phyloP scores from a whole-genome alignment of 78 protist species.

The Dictyostelium citrinum region DNA sequence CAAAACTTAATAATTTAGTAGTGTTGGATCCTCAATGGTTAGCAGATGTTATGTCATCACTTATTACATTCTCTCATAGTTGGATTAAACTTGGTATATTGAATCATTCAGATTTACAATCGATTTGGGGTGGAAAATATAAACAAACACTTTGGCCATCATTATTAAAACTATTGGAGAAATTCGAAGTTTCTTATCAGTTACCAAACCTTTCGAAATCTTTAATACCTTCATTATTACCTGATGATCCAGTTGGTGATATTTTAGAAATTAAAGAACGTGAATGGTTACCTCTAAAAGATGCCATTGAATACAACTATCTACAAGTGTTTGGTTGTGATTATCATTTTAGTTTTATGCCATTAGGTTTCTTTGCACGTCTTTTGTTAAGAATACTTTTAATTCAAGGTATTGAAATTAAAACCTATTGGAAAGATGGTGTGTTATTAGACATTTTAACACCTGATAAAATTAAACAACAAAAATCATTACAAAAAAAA shows the following conservation, averaged over 20 bases:
- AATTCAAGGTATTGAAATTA: conserved; percentile 30
- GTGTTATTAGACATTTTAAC: conserved; percentile 20
- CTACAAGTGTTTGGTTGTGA: conserved; percentile 56
- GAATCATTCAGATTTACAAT: conserved; percentile 23
- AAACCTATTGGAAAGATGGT: conserved; percentile 71
- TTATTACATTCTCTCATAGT: conserved; percentile 68
- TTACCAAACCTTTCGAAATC: conserved; percentile 1
- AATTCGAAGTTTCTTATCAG: conserved; percentile 76
- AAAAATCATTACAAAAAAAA: background rate
- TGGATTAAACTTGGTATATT: conserved; percentile 73
- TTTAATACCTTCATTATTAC: conserved; percentile 50
- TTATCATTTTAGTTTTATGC: conserved; percentile 71
- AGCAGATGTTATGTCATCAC: conserved; percentile 61
- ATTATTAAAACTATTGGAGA: conserved; percentile 54
- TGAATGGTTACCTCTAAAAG: conserved; percentile 14
- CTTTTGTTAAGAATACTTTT: conserved; percentile 28
- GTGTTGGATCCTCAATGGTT: conserved; percentile 81
- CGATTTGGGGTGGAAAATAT: conserved; percentile 71
- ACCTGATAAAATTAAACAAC: background rate
- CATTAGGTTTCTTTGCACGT: conserved; percentile 75
- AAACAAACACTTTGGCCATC: conserved; percentile 57
- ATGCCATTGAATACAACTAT: background rate
- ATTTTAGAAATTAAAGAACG: background rate
- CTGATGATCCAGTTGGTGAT: conserved; percentile 65
- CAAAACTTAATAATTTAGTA: conserved; percentile 55